Base-by-base conservation (phyloP, 495 filamentous ascomycete genomes). In the Monascus purpureus region DNA sequence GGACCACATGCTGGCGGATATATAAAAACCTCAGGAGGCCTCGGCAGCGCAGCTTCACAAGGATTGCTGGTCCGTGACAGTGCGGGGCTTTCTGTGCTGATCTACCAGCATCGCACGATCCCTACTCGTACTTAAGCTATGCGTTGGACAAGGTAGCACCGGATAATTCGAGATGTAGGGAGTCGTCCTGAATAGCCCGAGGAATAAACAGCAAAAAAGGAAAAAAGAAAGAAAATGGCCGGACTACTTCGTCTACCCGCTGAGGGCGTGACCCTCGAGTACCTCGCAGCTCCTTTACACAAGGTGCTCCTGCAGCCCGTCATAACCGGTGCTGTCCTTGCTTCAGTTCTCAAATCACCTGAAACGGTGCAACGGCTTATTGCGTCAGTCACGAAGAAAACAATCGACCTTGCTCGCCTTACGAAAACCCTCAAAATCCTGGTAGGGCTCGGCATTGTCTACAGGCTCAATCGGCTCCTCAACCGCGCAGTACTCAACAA, bases 401-500 rank as follows among this genome's bases (percentile, higher is more conserved):
- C 5, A 22, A 22, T 22, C 20, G 4, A 4, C 20, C 20, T 22
- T 22, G 4, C 20, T 4, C 5, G 9, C 9, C 9, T 22, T 22
- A 22, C 20, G 5, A 40, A 45, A 13, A 55, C 47, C 0, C 63
- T 38, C 12, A 43, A 37, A 30, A 30, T 36, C 7, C 35, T 48
- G 12, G 33, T 43, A 6, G 31, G 50, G 7, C 44, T 78, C 25
- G 67, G 63, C 8, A 23, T 77, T 6, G 36, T 67, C 13, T 57
- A 60, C 14, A 51, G 55, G 31, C 23, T 71, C 7, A 68, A 60
- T 45, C 44, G 36, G 4, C 74, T 55, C 46, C 45, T 80, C 8
- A 71, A 70, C 29, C 46, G 52, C 13, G 49, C 57, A 3, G 66
- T 65, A 2, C 40, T 73, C 24, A 78, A 83, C 51, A 82, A 80